Evolutionary conservation across 116 monocot genomes (phyloP).

Genomic region (Cymodocea nodosa): DNA sequence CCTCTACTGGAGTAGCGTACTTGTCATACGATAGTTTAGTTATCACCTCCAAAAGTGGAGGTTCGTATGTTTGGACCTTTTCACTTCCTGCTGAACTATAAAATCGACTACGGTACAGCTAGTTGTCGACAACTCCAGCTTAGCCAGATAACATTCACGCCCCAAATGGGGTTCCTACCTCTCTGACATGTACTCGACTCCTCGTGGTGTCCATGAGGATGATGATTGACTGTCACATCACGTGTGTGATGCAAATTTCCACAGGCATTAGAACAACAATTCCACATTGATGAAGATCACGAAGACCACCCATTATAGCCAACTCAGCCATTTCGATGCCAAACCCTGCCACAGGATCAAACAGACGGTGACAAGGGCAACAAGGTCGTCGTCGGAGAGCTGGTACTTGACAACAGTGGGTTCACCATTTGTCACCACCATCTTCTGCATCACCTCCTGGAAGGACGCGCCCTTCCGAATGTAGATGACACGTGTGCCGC

Average conservation of each 20-base stretch:
- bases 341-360: not conserved
- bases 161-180: not conserved
- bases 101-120: not conserved
- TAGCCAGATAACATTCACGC: not conserved
- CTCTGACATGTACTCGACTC: not conserved
- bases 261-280: too few relatives aligned
- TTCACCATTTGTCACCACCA: conserved; percentile 30
- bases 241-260: not conserved
- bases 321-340: not conserved
- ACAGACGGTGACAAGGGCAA: conserved; percentile 47
- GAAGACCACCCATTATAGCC: not conserved
- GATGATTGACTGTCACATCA: not conserved
- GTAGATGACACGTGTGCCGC: conserved; percentile 61
- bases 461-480: conserved; percentile 30
- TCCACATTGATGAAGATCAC: not conserved
- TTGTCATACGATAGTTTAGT: not conserved
- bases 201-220: not conserved
- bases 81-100: not conserved
- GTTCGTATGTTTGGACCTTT: not conserved
- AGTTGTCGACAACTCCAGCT: too few relatives aligned
- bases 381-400: conserved; percentile 76
- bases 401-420: conserved; percentile 55
- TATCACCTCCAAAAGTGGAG: not conserved
- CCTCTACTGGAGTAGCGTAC: not conserved
- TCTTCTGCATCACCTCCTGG: conserved; percentile 26